Percentiles rank a stretch among this genome's conserved stretches.
These are phyloP conservation scores for Neoboletus brunneissimus DNA, from an alignment of 768 basidiomycete species.

Conservation along the genomic window DNA sequence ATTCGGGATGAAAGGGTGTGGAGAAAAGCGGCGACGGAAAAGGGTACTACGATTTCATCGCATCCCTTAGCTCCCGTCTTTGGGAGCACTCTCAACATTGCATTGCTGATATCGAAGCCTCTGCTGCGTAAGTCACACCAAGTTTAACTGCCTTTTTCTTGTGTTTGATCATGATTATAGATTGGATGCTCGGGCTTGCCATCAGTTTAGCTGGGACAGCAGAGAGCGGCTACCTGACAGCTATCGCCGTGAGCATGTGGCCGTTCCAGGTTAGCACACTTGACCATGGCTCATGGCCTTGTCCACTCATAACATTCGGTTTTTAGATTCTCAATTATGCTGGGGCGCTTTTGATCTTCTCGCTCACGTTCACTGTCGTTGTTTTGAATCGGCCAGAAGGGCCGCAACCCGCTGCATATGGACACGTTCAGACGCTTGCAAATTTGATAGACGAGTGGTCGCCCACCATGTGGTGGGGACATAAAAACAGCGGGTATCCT, in stretches of 20 bases:
- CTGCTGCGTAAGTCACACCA: slow-evolving; percentile 24
- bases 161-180: slow-evolving; percentile 8
- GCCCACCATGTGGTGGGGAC: slow-evolving; percentile 32
- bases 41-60: slow-evolving; percentile 15
- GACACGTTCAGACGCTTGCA: slow-evolving; percentile 34
- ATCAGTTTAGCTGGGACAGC: slow-evolving; percentile 19
- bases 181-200: slow-evolving; percentile 34
- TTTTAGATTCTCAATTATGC: slow-evolving; percentile 29
- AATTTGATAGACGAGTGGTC: slow-evolving; percentile 38
- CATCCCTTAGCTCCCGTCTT: slow-evolving; percentile 25
- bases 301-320: not conserved
- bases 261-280: slow-evolving; percentile 20
- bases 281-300: not conserved
- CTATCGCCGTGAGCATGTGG: slow-evolving; percentile 27
- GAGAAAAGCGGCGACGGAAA: slow-evolving; percentile 20
- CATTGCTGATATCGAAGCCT: slow-evolving; percentile 22
- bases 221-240: slow-evolving; percentile 3
- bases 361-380: slow-evolving; percentile 15
- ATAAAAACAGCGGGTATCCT: slow-evolving; percentile 11
- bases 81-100: slow-evolving; percentile 15
- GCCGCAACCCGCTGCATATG: slow-evolving; percentile 32
- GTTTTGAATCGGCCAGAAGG: slow-evolving; percentile 19
- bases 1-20: slow-evolving; percentile 29
- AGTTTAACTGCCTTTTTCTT: not conserved
- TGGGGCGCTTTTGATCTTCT: slow-evolving; percentile 16